Percentiles rank a stretch among this genome's conserved stretches.
Evolutionary conservation across 2,329 filamentous ascomycete species (phyloP).

Genomic region (Epichloe baconii): DNA sequence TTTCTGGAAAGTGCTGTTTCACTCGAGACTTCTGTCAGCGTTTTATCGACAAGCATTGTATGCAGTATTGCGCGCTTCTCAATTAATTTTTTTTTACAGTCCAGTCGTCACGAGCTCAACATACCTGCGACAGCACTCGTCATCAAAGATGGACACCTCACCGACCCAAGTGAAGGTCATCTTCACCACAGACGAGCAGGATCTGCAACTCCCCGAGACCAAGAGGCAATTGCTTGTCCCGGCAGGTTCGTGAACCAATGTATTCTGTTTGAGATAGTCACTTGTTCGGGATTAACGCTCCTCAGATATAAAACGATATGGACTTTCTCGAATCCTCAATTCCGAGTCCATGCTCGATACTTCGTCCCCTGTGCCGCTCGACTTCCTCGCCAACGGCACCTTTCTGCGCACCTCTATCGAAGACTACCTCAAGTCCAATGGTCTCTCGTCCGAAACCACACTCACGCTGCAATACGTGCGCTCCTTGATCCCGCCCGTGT

Average conservation of each 20-base stretch:
- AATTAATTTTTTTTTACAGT: no score
- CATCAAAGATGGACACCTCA: conserved; percentile 23
- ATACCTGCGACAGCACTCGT: background rate
- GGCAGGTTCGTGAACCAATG: conserved; percentile 28
- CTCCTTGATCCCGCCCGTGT: conserved; percentile 76
- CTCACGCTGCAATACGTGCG: conserved; percentile 87
- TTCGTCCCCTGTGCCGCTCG: conserved; percentile 59
- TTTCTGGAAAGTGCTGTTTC: background rate
- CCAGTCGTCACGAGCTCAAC: background rate
- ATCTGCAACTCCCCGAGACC: conserved; percentile 48
- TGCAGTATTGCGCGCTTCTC: no score
- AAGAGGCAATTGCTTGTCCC: conserved; percentile 51
- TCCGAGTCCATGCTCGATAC: conserved; percentile 59
- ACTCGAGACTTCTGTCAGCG: background rate
- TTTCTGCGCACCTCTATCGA: conserved; percentile 83
- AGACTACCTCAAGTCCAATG: conserved; percentile 75
- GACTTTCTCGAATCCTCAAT: conserved; percentile 56
- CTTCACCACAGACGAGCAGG: conserved; percentile 50
- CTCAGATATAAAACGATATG: conserved; percentile 55
- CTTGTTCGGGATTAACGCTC: background rate
- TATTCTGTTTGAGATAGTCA: no score
- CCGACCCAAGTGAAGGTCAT: conserved; percentile 50
- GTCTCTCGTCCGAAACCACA: conserved; percentile 78
- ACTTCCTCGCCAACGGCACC: conserved; percentile 90
- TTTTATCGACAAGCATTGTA: background rate